Conservation (phyloP, 352 stramenopile genomes). For the Pythium scleroteichum region DNA sequence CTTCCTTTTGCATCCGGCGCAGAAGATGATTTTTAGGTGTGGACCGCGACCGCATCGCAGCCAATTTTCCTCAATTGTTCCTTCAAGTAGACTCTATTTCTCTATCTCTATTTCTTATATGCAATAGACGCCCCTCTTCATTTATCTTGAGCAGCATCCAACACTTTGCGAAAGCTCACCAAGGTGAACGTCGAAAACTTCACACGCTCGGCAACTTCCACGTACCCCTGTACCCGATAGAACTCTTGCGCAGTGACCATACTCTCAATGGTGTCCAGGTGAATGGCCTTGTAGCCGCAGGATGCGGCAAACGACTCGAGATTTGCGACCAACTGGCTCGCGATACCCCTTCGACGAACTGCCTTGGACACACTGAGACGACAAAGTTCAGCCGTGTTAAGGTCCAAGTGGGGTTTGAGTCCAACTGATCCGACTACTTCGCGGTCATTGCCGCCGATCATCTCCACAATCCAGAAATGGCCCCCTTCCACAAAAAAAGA, state of each 20-base stretch:
- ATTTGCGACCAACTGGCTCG: slow-evolving; percentile 40
- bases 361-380: slow-evolving; percentile 52
- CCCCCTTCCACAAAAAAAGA: slow-evolving; percentile 38
- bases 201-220: slow-evolving; percentile 26
- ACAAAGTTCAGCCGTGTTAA: slow-evolving; percentile 48
- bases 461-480: slow-evolving; percentile 69
- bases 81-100: neutral
- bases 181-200: slow-evolving; percentile 51
- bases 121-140: slow-evolving; percentile 21
- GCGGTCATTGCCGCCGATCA: slow-evolving; percentile 11
- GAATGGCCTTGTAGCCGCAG: slow-evolving; percentile 36
- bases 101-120: slow-evolving; percentile 17
- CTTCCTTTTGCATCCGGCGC: slow-evolving; percentile 18
- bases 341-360: slow-evolving; percentile 48
- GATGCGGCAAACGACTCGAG: slow-evolving; percentile 44
- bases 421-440: slow-evolving; percentile 59
- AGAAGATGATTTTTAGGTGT: slow-evolving; percentile 7
- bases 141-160: slow-evolving; percentile 10
- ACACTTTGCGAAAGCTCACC: slow-evolving; percentile 42
- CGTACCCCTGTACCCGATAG: slow-evolving; percentile 47
- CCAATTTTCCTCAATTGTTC: neutral
- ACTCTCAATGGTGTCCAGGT: slow-evolving; percentile 61
- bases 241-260: slow-evolving; percentile 61
- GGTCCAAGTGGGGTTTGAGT: slow-evolving; percentile 36
- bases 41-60: neutral